Conservation (phyloP, 139 green algal species). For the Chlamydomonas sp. region DNA sequence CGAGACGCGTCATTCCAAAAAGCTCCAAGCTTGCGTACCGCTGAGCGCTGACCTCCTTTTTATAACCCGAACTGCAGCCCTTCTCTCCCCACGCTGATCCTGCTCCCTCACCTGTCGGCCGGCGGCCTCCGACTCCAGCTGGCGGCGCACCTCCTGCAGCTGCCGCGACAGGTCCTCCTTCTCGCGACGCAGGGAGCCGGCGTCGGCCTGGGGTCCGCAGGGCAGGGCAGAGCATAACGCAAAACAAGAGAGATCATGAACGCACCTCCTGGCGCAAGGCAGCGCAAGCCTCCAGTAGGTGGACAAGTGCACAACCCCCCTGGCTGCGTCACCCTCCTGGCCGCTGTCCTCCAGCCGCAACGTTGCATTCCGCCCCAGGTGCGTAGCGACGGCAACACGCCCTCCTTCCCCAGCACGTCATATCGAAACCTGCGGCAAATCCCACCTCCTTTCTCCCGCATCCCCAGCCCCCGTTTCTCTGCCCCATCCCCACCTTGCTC, state of each 20-base stretch:
- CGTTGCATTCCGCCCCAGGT: no score
- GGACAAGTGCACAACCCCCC: no score
- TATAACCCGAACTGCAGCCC: not conserved
- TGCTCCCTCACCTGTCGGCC: not conserved
- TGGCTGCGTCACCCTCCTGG: no score
- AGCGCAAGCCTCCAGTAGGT: no score
- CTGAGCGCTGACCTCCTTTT: not conserved
- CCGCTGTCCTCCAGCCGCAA: no score
- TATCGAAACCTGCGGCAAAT: not conserved
- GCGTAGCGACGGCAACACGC: no score
- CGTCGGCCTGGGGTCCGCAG: not conserved
- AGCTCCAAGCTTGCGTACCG: no score
- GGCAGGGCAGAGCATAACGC: not conserved
- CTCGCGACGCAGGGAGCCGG: slow-evolving; percentile 3
- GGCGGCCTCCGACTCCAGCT: not conserved
- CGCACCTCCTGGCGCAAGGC: not conserved
- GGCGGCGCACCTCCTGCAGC: slow-evolving; percentile 4
- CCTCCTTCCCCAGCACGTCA: no score
- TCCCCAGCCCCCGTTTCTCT: not conserved
- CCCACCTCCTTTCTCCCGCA: not conserved
- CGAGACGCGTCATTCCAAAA: no score
- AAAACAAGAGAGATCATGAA: not conserved
- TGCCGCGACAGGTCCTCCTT: slow-evolving; percentile 21
- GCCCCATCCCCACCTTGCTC: not conserved
- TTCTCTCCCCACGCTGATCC: not conserved